A percentile compares a stretch with the other conserved stretches of the same genome.
Conservation (phyloP, 441 rosid species). For the Syzygium syzygioides region DNA sequence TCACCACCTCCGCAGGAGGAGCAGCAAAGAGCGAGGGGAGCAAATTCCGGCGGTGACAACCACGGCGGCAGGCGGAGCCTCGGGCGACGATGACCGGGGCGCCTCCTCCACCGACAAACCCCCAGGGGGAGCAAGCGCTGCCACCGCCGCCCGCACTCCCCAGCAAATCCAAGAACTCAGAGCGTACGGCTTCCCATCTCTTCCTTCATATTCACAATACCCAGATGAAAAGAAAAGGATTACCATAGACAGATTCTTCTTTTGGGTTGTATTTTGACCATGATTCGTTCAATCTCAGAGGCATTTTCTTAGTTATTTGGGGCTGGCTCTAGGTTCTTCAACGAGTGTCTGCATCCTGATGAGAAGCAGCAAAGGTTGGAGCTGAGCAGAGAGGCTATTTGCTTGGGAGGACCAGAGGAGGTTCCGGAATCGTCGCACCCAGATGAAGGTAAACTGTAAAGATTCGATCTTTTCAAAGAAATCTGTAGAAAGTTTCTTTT, state of each 20-base stretch:
- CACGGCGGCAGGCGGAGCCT: conserved; percentile 31
- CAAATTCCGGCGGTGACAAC: conserved; percentile 83
- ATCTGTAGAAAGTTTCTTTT: background rate
- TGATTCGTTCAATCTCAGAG: background rate
- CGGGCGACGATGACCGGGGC: background rate
- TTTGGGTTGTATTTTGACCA: background rate
- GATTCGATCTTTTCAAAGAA: background rate
- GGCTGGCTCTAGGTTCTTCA: conserved; percentile 3
- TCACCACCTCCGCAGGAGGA: conserved; percentile 23
- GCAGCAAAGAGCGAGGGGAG: conserved; percentile 39
- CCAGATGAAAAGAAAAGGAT: background rate
- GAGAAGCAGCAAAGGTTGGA: conserved; percentile 13
- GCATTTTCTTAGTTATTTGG: background rate
- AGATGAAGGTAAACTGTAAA: background rate
- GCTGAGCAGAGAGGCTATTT: background rate
- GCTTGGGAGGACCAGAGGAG: background rate
- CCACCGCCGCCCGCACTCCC: conserved; percentile 25
- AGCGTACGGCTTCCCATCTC: background rate
- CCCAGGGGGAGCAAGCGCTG: conserved; percentile 35
- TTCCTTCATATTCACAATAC: background rate
- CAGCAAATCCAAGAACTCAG: conserved; percentile 5
- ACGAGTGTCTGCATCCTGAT: conserved; percentile 10
- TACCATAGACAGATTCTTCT: background rate
- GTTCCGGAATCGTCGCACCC: conserved; percentile 11
- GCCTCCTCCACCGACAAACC: background rate